phyloP scores from a whole-genome alignment of 163 green algal genomes.

The Chloromonas sp. region DNA sequence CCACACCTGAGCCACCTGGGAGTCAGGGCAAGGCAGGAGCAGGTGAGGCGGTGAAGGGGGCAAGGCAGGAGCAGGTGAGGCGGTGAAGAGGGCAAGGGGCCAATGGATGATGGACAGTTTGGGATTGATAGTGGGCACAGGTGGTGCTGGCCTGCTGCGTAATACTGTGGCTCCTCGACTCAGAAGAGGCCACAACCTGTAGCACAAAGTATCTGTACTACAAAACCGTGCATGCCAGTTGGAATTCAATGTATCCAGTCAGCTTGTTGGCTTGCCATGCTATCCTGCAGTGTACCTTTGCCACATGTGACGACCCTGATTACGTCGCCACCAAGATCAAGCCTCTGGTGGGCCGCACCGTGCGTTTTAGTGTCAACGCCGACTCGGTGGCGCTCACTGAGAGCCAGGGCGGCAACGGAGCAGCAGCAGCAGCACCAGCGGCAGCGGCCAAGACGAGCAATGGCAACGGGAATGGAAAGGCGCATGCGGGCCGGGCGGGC shows the following conservation, averaged over 20 bases:
- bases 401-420: not conserved
- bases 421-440: no score
- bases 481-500: no score
- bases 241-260: no score
- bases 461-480: not conserved
- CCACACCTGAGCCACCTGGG: slow-evolving; percentile 87
- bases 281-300: slow-evolving; percentile 52
- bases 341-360: slow-evolving; percentile 57
- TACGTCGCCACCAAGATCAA: slow-evolving; percentile 35
- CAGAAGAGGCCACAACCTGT: no score
- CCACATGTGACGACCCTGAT: slow-evolving; percentile 68
- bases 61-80: slow-evolving; percentile 74
- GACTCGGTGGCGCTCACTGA: slow-evolving; percentile 35
- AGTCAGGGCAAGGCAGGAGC: slow-evolving; percentile 83
- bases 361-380: slow-evolving; percentile 34
- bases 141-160: not conserved
- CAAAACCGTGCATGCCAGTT: no score
- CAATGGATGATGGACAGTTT: slow-evolving; percentile 49
- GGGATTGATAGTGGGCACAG: not conserved
- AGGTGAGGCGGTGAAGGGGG: slow-evolving; percentile 35
- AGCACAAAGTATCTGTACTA: not conserved
- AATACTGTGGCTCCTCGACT: no score
- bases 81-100: slow-evolving; percentile 57
- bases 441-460: not conserved
- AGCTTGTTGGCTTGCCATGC: no score